phyloP scores from a whole-genome alignment of 2,329 filamentous ascomycete genomes.

The Juglanconis juglandina region DNA sequence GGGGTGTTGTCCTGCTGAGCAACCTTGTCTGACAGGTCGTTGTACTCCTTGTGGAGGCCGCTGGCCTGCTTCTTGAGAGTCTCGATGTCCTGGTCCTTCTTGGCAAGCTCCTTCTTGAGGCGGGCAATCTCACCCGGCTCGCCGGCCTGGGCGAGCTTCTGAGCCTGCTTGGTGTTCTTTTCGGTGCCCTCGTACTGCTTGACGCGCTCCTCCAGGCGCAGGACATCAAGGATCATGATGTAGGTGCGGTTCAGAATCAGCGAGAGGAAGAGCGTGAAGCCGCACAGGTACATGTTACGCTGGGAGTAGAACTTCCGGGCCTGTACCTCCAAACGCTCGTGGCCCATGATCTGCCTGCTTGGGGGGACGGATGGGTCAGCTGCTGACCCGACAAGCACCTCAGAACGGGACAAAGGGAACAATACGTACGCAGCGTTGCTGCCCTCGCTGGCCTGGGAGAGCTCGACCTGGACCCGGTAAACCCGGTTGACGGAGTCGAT shows the following conservation, averaged over 20 bases:
- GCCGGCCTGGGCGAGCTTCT: constrained; percentile 69
- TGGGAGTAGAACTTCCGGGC: constrained; percentile 99
- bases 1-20: constrained; percentile 50
- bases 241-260: constrained; percentile 99
- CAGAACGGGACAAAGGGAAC: not conserved
- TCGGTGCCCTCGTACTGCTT: constrained; percentile 72
- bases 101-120: constrained; percentile 68
- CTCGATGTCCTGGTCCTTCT: constrained; percentile 79
- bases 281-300: constrained; percentile 99
- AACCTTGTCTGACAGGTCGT: constrained; percentile 80
- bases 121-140: constrained; percentile 70
- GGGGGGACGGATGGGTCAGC: constrained; percentile 13
- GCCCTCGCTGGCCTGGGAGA: constrained; percentile 68
- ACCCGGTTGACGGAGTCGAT: constrained; percentile 94
- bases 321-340: constrained; percentile 96
- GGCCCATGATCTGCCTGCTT: constrained; percentile 67
- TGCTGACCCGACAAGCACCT: constrained; percentile 13
- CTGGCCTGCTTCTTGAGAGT: constrained; percentile 90
- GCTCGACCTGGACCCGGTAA: constrained; percentile 91
- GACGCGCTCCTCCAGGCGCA: constrained; percentile 87
- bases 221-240: constrained; percentile 89
- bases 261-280: constrained; percentile 97
- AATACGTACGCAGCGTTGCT: constrained; percentile 45
- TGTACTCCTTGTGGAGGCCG: constrained; percentile 80
- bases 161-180: constrained; percentile 60